Evolutionary conservation across 2,329 filamentous ascomycete species (phyloP), one percentile per base, ranked within the genome.

Genomic region (Fusarium lateritium): DNA sequence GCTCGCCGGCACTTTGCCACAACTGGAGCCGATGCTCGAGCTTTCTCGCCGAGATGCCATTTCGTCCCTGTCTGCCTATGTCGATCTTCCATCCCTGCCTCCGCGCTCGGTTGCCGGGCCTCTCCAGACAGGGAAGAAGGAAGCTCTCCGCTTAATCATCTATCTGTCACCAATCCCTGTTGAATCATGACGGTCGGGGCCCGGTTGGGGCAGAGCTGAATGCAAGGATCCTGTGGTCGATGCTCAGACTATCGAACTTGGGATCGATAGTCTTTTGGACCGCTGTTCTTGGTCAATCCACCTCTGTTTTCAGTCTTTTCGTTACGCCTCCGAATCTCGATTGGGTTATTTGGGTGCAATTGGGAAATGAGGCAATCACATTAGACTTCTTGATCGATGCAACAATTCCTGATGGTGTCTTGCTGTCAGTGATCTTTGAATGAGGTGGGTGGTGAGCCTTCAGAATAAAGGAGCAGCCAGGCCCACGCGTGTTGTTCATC

Each of bases 151-250:
- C 42, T 28, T 28, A 22, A 28, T 19, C n/a, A 40, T 39, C 17
- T 39, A n/a, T 34, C 42, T 36, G 26, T 36, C 28, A 13, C 21
- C 31, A 44, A 53, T 45, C 53, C 52, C 42, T 59, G 49, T 43
- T 59, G 8, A 19, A 28, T 24, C 28, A 40, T 24, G 33, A 49
- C 28, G 28, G 65, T 39, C 62, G 44, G 60, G 54, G 58, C 67
- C 57, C 24, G 28, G 36, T 39, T 26, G 62, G 52, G 60, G 60
- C 54, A 63, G 43, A 70, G 67, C 67, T 69, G 67, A 69, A 34
- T 7, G 19, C 62, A 70, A 47, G 67, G 67, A 45, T 60, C 31
- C 4, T 15, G 7, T 46, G 17, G 22, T 38, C 46, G 40, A 50
- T 40, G 44, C 49, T 39, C 9, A n/a, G 31, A 54, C 67, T 70